Conservation (phyloP, 2,329 filamentous ascomycete genomes). For the Lasiodiplodia gonubiensis region DNA sequence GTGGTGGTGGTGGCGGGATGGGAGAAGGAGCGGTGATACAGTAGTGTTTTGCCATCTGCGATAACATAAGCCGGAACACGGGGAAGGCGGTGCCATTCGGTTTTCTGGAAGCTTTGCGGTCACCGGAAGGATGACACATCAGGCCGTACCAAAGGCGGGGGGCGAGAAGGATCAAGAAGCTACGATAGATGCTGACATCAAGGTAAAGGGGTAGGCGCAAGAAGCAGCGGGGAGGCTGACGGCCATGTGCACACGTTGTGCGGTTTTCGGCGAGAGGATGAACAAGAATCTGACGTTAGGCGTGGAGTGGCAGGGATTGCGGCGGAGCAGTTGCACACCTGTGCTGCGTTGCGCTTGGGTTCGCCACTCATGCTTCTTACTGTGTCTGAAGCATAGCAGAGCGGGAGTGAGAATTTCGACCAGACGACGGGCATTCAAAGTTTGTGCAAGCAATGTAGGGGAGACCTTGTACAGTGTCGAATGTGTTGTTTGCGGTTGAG, state of each 20-base stretch:
- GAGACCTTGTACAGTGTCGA: neutral
- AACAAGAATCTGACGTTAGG: conserved; percentile 19
- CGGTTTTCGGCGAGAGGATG: neutral
- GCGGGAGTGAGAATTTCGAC: neutral
- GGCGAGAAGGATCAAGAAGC: conserved; percentile 15
- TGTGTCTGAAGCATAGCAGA: neutral
- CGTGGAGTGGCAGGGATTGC: conserved; percentile 8
- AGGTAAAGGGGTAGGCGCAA: neutral
- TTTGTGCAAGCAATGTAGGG: neutral
- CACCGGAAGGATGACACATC: neutral
- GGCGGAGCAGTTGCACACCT: neutral
- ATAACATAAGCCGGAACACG: neutral
- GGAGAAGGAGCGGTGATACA: neutral
- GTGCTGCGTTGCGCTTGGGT: neutral
- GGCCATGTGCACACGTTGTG: conserved; percentile 9
- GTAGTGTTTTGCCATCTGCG: neutral
- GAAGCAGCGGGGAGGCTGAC: neutral
- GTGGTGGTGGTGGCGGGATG: neutral
- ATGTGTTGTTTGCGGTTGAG: neutral
- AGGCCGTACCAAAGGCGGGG: neutral
- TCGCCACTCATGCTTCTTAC: conserved; percentile 20
- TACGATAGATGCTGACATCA: conserved; percentile 16
- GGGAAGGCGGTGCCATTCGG: neutral
- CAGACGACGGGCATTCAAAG: conserved; percentile 16
- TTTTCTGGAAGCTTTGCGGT: neutral